Base-by-base conservation (phyloP, 306 rosid genomes). In the Dicorynia guianensis region DNA sequence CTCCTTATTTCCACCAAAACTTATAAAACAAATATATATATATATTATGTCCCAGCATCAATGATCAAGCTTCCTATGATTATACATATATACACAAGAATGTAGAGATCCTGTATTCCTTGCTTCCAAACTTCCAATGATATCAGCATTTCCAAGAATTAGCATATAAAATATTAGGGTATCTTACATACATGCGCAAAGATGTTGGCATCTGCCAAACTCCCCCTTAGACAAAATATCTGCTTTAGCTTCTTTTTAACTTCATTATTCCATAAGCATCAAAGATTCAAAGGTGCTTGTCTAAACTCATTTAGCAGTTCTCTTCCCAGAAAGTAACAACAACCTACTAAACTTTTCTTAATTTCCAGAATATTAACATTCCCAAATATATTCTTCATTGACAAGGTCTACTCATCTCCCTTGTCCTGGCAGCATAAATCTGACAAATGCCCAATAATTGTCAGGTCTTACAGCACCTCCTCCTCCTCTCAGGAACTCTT, bases 141-240 rank as follows among this genome's bases (percentile, higher is more conserved):
- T n/a, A n/a, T n/a, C n/a, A n/a, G n/a, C n/a, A n/a, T n/a, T n/a
- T n/a, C n/a, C n/a, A n/a, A n/a, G n/a, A n/a, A n/a, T n/a, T n/a
- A n/a, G n/a, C n/a, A n/a, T n/a, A n/a, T n/a, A n/a, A n/a, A n/a
- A n/a, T n/a, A n/a, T n/a, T n/a, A n/a, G n/a, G n/a, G n/a, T n/a
- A n/a, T n/a, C n/a, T n/a, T n/a, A n/a, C n/a, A n/a, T n/a, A n/a
- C n/a, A n/a, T n/a, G n/a, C n/a, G n/a, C n/a, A n/a, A n/a, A n/a
- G n/a, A n/a, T n/a, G n/a, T n/a, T n/a, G n/a, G n/a, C n/a, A n/a
- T 40, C 49, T 40, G 58, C 58, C 59, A 14, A 52, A 8, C 54
- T 80, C 61, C 66, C 60, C n/a, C 20, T 40, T 60, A 46, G 20
- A 77, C n/a, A 34, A 52, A 66, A 59, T 9, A 58, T 48, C 40